Base-by-base conservation (phyloP, 176 grass and related monocot species). In the Paspalum notatum region DNA sequence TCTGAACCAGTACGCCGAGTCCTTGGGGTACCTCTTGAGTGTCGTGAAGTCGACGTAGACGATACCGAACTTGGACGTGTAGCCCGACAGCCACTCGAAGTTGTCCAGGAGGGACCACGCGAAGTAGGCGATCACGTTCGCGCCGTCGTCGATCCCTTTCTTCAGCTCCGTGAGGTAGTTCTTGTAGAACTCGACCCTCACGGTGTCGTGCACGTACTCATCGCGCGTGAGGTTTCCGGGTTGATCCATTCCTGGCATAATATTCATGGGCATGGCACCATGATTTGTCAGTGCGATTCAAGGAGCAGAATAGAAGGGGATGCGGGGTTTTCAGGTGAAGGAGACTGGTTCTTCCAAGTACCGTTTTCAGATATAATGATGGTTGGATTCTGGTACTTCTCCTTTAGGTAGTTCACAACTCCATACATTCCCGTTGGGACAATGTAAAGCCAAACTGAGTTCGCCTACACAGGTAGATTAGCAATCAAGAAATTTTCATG, bases 381-480 rank as follows among this genome's bases (percentile, higher is more conserved):
- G 13, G 74, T 87, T 9, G 95, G 95, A 51, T 93, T 94, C 11
- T 47, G 67, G 81, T 97, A 98, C 37, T 89, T 86, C 68, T 92
- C 83, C 69, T 94, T 94, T 62, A 98, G 55, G 82, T 97, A 97
- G 40, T 72, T 92, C 50, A 97, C 85, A 3, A 75, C 86, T 66
- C 87, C 93, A 48, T 98, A 94, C 68, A 98, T 92, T 71, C 95
- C 92, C 20, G 87, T 68, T 15, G 92, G 95, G 61, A 98, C 92
- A 16, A 94, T 98, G 83, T 98, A 98, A 62, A 98, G 86, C 95
- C 95, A 98, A 21, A 70, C 25, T 12, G 95, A 98, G 45, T 94
- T 59, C 37, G 95, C 92, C 87, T 98, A 61, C 51, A 87, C 21
- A 62, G 15, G 44, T 48, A 7, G 12, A 49, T 50, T 63, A 13